phyloP scores from a whole-genome alignment of 139 green algal species.

The Mesotaenium endlicherianum region DNA sequence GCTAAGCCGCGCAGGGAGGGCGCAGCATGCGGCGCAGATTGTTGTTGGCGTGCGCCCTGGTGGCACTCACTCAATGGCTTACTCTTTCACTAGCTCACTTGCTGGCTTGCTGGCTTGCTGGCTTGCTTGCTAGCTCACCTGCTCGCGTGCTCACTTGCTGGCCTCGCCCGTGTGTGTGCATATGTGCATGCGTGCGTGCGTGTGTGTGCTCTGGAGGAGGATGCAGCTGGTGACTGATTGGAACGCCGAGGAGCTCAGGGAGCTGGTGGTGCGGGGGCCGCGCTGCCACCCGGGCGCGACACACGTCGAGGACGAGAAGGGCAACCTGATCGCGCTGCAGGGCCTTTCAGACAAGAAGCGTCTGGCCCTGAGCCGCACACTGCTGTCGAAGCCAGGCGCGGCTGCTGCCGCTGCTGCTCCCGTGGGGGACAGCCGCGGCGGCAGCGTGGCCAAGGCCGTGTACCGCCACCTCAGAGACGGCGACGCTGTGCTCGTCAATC shows the following conservation, averaged over 20 bases:
- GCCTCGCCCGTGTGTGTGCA: too few relatives aligned
- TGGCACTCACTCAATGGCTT: too few relatives aligned
- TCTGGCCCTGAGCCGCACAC: slow-evolving; percentile 74
- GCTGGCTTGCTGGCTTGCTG: too few relatives aligned
- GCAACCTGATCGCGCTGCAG: slow-evolving; percentile 68
- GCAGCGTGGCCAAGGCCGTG: slow-evolving; percentile 61
- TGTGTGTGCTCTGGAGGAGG: background rate
- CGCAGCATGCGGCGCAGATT: too few relatives aligned
- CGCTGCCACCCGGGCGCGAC: slow-evolving; percentile 81
- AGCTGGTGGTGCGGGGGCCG: slow-evolving; percentile 74
- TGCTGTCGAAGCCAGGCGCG: slow-evolving; percentile 64
- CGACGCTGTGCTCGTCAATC: slow-evolving; percentile 96
- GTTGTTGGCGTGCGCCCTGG: too few relatives aligned
- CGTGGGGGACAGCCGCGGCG: background rate
- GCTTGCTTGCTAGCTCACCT: background rate
- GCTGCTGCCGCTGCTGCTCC: background rate
- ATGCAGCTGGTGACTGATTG: slow-evolving; percentile 74
- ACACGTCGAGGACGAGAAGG: slow-evolving; percentile 85
- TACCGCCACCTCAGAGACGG: slow-evolving; percentile 89
- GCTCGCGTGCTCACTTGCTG: too few relatives aligned
- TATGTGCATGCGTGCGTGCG: too few relatives aligned
- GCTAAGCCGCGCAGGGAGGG: too few relatives aligned
- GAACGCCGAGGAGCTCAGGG: slow-evolving; percentile 80
- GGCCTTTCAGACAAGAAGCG: slow-evolving; percentile 57
- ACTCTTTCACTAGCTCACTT: too few relatives aligned